These are phyloP conservation scores for Gaeumannomyces tritici DNA, from an alignment of 2,329 filamentous ascomycete species.

Conservation along the genomic window DNA sequence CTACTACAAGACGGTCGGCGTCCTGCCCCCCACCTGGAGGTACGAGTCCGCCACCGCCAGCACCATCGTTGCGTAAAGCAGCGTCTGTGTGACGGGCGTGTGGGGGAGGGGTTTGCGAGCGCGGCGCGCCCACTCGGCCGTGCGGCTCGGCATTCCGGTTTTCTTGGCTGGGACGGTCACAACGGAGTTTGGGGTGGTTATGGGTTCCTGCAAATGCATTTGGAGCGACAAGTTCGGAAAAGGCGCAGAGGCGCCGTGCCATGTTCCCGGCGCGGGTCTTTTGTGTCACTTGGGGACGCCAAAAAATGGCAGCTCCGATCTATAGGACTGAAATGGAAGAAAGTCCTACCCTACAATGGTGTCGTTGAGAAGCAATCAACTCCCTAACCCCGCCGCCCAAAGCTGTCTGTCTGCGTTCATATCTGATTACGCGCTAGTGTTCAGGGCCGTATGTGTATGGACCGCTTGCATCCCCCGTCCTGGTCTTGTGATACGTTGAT, in stretches of 20 bases:
- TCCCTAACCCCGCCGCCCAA: background rate
- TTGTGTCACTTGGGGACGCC: background rate
- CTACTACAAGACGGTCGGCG: constrained; percentile 88
- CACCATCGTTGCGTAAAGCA: constrained; percentile 78
- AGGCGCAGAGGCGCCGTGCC: background rate
- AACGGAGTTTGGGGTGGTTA: constrained; percentile 3
- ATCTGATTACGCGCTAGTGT: background rate
- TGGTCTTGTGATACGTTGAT: background rate
- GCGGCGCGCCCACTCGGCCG: constrained; percentile 6
- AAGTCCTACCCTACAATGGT: background rate
- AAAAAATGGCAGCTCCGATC: background rate
- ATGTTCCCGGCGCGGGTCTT: background rate
- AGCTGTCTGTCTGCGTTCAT: background rate
- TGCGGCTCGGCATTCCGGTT: background rate
- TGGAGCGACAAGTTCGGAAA: background rate
- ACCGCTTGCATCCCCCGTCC: background rate
- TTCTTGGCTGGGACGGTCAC: constrained; percentile 2
- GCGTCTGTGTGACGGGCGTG: constrained; percentile 12
- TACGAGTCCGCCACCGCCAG: constrained; percentile 96
- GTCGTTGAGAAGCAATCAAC: background rate
- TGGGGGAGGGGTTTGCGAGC: constrained; percentile 18
- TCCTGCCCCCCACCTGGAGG: constrained; percentile 88
- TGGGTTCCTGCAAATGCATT: background rate
- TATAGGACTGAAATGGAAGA: background rate
- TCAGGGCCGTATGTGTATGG: background rate